Evolutionary conservation across 192 early-diverging fungal genomes (phyloP).

Genomic region (Coemansia reversa): DNA sequence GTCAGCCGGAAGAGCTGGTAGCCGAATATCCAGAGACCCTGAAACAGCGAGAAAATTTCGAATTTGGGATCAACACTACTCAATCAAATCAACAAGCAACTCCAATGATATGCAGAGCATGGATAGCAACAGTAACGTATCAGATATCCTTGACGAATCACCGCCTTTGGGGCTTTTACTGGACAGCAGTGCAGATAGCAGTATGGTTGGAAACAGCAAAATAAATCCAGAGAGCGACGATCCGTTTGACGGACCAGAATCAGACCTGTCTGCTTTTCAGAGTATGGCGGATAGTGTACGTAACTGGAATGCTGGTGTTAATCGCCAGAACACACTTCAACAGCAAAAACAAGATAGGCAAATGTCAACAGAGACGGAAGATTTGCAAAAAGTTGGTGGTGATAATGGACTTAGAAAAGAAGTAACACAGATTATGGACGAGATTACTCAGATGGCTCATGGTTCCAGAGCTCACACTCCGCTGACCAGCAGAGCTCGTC

Average conservation of each 20-base stretch:
- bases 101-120: too few relatives aligned
- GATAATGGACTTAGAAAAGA: constrained; percentile 1
- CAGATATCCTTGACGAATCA: constrained; percentile 26
- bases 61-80: constrained; percentile 42
- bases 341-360: too few relatives aligned
- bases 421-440: constrained; percentile 19
- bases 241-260: constrained; percentile 1
- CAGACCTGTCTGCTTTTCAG: background rate
- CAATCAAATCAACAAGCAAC: background rate
- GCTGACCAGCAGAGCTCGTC: too few relatives aligned
- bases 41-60: constrained; percentile 31
- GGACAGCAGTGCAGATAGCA: background rate
- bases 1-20: background rate
- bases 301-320: background rate
- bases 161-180: constrained; percentile 23
- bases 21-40: constrained; percentile 10
- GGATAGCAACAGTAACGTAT: background rate
- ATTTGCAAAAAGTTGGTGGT: too few relatives aligned
- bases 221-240: background rate
- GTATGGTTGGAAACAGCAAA: background rate
- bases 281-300: constrained; percentile 8
- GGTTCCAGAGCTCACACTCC: too few relatives aligned
- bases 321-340: background rate
- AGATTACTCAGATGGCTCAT: constrained; percentile 13
- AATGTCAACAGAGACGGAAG: too few relatives aligned